phyloP scores from a whole-genome alignment of 495 filamentous ascomycete genomes.

The Oidiodendron maius region DNA sequence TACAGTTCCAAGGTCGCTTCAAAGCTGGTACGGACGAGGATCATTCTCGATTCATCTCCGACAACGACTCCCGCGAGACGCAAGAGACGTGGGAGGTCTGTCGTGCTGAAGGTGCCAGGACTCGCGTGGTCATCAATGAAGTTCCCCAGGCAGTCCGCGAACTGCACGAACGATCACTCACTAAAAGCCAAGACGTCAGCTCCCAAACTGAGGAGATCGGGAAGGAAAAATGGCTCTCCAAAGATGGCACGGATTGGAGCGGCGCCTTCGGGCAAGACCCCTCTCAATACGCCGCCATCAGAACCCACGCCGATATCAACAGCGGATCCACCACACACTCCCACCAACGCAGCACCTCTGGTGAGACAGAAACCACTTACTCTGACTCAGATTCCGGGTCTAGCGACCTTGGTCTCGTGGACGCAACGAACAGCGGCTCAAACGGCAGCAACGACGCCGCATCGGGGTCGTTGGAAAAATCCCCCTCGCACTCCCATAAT shows the following conservation, averaged over 20 bases:
- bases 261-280: conserved; percentile 75
- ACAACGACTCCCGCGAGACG: conserved; percentile 86
- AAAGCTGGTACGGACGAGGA: conserved; percentile 85
- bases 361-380: conserved; percentile 38
- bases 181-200: conserved; percentile 72
- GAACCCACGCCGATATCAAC: neutral
- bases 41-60: conserved; percentile 73
- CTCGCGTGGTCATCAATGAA: conserved; percentile 56
- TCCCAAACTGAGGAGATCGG: conserved; percentile 62
- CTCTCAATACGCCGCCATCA: conserved; percentile 15
- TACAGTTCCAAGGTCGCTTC: conserved; percentile 74
- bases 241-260: conserved; percentile 80
- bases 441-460: conserved; percentile 2
- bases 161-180: conserved; percentile 74
- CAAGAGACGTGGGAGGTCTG: conserved; percentile 94
- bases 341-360: neutral
- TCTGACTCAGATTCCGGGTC: conserved; percentile 36
- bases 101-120: conserved; percentile 73
- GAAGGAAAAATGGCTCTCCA: conserved; percentile 69
- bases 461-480: neutral
- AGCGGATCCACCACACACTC: neutral
- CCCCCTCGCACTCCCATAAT: conserved; percentile 10
- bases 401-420: conserved; percentile 38
- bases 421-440: conserved; percentile 25
- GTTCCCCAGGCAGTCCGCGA: conserved; percentile 59